Evolutionary conservation across 2,329 filamentous ascomycete genomes (phyloP).

Genomic region (Xylariaceae sp.): DNA sequence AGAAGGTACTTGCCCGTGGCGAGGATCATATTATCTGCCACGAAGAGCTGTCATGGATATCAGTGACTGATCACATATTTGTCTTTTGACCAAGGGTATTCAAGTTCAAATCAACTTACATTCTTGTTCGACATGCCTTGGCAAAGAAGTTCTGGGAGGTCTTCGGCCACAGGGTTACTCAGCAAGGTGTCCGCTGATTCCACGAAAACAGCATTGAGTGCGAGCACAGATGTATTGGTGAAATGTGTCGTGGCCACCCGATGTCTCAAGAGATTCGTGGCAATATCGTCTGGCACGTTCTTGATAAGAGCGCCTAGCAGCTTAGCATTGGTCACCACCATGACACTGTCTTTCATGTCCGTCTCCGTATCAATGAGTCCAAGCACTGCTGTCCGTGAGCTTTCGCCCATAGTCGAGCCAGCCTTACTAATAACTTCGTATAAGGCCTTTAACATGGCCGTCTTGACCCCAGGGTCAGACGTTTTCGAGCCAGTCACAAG

Average conservation of each 20-base stretch:
- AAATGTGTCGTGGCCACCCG: slow-evolving; percentile 75
- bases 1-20: slow-evolving; percentile 90
- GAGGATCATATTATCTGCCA: slow-evolving; percentile 83
- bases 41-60: slow-evolving; percentile 56
- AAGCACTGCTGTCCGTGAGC: slow-evolving; percentile 80
- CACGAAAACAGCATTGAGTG: slow-evolving; percentile 81
- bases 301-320: slow-evolving; percentile 86
- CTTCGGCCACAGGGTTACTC: slow-evolving; percentile 62
- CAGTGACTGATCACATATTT: too few relatives aligned
- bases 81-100: too few relatives aligned
- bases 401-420: slow-evolving; percentile 89
- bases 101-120: slow-evolving; percentile 45
- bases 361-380: slow-evolving; percentile 81
- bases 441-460: slow-evolving; percentile 93
- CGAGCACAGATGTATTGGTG: slow-evolving; percentile 74
- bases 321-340: slow-evolving; percentile 86
- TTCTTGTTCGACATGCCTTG: slow-evolving; percentile 74
- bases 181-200: slow-evolving; percentile 72
- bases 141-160: slow-evolving; percentile 71
- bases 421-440: slow-evolving; percentile 97
- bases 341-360: slow-evolving; percentile 69
- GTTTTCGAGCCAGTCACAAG: slow-evolving; percentile 96
- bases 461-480: slow-evolving; percentile 77
- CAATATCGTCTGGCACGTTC: slow-evolving; percentile 71
- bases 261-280: slow-evolving; percentile 56